Percentiles rank a stretch among this genome's conserved stretches.
These are phyloP conservation scores for Fusarium veterinarium DNA, from an alignment of 2,329 filamentous ascomycete species.

Conservation along the genomic window DNA sequence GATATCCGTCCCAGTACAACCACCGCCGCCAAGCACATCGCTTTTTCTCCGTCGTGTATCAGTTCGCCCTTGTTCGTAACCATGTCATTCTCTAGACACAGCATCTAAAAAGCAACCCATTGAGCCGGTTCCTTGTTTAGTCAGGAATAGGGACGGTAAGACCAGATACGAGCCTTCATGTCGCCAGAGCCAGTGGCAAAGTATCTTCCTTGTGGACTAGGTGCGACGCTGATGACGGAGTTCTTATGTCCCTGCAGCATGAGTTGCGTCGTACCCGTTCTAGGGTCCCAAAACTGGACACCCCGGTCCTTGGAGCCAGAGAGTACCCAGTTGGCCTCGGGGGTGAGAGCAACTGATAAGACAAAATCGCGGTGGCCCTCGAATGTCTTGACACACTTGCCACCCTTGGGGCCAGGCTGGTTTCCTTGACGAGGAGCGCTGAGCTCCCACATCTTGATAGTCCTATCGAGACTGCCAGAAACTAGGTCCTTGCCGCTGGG, in stretches of 20 bases:
- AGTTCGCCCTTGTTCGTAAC: slow-evolving; percentile 20
- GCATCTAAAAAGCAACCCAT: slow-evolving; percentile 29
- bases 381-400: slow-evolving; percentile 95
- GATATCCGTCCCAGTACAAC: slow-evolving; percentile 24
- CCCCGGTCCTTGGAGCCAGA: slow-evolving; percentile 97
- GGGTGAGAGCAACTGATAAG: slow-evolving; percentile 92
- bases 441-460: slow-evolving; percentile 99
- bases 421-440: slow-evolving; percentile 76
- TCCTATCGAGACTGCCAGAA: slow-evolving; percentile 95
- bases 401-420: slow-evolving; percentile 78
- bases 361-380: slow-evolving; percentile 99
- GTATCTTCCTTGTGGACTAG: slow-evolving; percentile 85
- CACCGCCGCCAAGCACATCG: slow-evolving; percentile 3
- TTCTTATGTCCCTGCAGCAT: slow-evolving; percentile 99
- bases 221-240: slow-evolving; percentile 96
- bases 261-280: slow-evolving; percentile 91
- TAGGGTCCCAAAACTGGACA: slow-evolving; percentile 98
- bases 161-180: slow-evolving; percentile 98
- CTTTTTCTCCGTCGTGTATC: slow-evolving; percentile 21
- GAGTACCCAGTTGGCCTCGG: slow-evolving; percentile 94
- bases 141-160: slow-evolving; percentile 68
- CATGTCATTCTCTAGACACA: slow-evolving; percentile 9
- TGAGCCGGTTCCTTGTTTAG: slow-evolving; percentile 35
- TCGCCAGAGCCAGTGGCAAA: slow-evolving; percentile 98
- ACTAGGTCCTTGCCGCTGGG: slow-evolving; percentile 93